phyloP scores from a whole-genome alignment of 1,139 yeast genomes.

The Meyerozyma athensensis region DNA sequence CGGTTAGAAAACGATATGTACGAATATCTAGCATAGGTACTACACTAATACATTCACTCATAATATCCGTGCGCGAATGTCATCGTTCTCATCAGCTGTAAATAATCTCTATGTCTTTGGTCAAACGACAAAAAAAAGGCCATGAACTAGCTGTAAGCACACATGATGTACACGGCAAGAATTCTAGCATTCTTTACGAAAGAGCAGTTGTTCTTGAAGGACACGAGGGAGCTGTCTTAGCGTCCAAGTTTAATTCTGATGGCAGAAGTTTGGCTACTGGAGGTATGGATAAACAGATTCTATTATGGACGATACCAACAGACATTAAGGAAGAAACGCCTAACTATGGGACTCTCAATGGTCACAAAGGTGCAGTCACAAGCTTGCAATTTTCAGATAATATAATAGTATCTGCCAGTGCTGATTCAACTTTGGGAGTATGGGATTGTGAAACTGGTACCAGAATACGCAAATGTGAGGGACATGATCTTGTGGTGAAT shows the following conservation, averaged over 20 bases:
- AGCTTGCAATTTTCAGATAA: constrained; percentile 40
- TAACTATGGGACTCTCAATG: constrained; percentile 36
- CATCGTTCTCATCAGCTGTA: background rate
- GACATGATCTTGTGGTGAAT: constrained; percentile 55
- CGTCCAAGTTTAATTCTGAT: constrained; percentile 37
- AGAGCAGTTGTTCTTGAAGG: constrained; percentile 34
- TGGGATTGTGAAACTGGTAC: constrained; percentile 57
- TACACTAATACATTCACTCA: background rate
- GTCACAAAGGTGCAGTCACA: constrained; percentile 52
- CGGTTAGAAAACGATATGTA: constrained; percentile 75
- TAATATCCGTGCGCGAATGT: constrained; percentile 1
- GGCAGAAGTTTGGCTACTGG: constrained; percentile 48
- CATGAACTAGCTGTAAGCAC: constrained; percentile 4
- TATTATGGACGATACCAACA: constrained; percentile 42
- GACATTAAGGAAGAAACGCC: constrained; percentile 18
- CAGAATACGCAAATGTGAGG: constrained; percentile 48
- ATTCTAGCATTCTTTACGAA: constrained; percentile 9
- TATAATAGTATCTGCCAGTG: constrained; percentile 40
- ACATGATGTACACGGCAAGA: constrained; percentile 5
- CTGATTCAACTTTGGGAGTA: constrained; percentile 47
- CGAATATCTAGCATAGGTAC: constrained; percentile 63
- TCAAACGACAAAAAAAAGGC: constrained; percentile 9
- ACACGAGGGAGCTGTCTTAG: constrained; percentile 45
- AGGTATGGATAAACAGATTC: constrained; percentile 45
- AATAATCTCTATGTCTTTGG: constrained; percentile 7